Conservation (phyloP, 176 grass and related monocot species). For the Coix lacrymajobi region DNA sequence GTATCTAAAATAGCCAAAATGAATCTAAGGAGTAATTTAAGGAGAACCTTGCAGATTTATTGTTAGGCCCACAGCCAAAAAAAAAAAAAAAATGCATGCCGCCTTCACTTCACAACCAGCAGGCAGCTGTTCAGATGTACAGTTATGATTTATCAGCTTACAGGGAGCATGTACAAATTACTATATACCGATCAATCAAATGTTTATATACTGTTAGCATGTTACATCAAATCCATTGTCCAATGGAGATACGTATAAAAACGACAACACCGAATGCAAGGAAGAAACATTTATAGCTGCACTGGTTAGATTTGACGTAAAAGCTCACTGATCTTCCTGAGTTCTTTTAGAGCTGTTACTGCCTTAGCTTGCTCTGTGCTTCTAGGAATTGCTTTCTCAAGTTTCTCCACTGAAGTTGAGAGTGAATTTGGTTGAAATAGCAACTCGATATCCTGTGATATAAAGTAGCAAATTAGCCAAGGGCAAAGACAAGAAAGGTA, state of each 20-base stretch:
- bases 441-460: conserved; percentile 52
- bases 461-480: conserved; percentile 22
- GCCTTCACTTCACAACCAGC: background rate
- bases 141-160: conserved; percentile 17
- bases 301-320: conserved; percentile 43
- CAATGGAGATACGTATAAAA: background rate
- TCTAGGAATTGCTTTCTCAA: conserved; percentile 19
- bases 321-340: conserved; percentile 62
- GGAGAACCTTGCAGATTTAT: background rate
- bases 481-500: background rate
- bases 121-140: background rate
- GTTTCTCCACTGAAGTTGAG: conserved; percentile 21
- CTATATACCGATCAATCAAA: conserved; percentile 10
- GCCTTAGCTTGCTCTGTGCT: conserved; percentile 33
- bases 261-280: background rate
- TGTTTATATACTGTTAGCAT: background rate
- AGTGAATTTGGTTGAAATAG: conserved; percentile 37
- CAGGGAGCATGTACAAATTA: conserved; percentile 26
- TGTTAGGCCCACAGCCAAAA: background rate
- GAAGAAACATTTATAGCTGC: background rate
- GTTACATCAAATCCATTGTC: background rate
- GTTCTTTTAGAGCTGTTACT: conserved; percentile 49
- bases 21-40: too few species aligned
- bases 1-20: too few species aligned
- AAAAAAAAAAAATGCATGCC: background rate